These are phyloP conservation scores for Chalara sp. DNA, from an alignment of 2,329 filamentous ascomycete species.

Conservation along the genomic window DNA sequence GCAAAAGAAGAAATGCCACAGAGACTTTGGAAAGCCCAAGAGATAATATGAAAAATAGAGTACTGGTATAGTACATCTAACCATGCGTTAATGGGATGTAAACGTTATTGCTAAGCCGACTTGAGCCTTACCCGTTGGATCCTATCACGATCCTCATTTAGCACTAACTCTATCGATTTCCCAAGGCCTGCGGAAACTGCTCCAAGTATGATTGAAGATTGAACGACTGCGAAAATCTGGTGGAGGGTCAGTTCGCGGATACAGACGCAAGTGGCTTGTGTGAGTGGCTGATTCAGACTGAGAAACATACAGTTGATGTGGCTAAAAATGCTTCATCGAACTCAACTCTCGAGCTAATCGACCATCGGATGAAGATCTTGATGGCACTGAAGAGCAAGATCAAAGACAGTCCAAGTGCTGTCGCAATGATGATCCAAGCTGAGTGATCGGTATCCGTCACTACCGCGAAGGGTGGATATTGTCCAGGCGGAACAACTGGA, in stretches of 20 bases:
- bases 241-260: background rate
- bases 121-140: slow-evolving; percentile 8
- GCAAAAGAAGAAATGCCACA: slow-evolving; percentile 35
- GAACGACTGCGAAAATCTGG: slow-evolving; percentile 7
- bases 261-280: background rate
- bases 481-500: background rate
- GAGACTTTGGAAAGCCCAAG: slow-evolving; percentile 37
- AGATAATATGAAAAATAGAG: slow-evolving; percentile 34
- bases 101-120: background rate
- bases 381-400: slow-evolving; percentile 8
- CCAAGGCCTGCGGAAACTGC: slow-evolving; percentile 9
- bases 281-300: background rate
- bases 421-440: slow-evolving; percentile 12
- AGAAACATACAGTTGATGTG: background rate
- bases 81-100: background rate
- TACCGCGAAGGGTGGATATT: slow-evolving; percentile 9
- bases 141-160: slow-evolving; percentile 1
- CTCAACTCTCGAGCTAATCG: background rate
- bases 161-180: slow-evolving; percentile 12
- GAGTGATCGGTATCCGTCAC: slow-evolving; percentile 11
- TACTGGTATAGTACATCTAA: slow-evolving; percentile 30
- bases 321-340: slow-evolving; percentile 7
- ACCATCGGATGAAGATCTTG: slow-evolving; percentile 2
- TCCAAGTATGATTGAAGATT: slow-evolving; percentile 6
- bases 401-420: slow-evolving; percentile 5